Evolutionary conservation across 148 eudicot genomes (phyloP), one percentile per base, ranked within the genome.

Genomic region (Cornus kousa): DNA sequence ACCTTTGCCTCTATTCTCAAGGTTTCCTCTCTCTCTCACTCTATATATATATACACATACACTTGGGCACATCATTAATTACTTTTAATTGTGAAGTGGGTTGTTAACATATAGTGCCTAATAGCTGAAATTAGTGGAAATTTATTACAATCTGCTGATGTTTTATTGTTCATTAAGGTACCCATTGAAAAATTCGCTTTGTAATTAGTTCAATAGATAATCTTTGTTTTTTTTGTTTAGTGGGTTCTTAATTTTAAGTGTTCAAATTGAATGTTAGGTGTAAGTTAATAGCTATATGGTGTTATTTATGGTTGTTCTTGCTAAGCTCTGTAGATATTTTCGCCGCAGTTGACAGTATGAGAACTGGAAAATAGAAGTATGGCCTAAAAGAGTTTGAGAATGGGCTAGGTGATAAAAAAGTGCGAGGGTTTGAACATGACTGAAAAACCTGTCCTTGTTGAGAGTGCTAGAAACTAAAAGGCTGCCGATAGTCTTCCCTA

Each of bases 1-100:
- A 86, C 79, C 83, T 83, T 78, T 68, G 89, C 81, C 71, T 91
- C 94, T 74, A 78, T 89, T 82, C 89, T 91, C n/a, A 89, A 91
- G 94, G 94, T 91, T 12, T 57, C 10, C 32, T 55, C 35, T 64
- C n/a, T 37, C 37, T 62, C 10, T 31, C 22, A 53, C 37, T 74
- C 39, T 84, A 5, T 10, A 4, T 70, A 43, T 50, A 28, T 24
- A 32, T 66, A 32, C 22, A 8, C n/a, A 8, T 68, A 5, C 4
- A 3, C 39, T 28, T 28, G 28, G 28, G 28, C 28, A 28, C 28
- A 28, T 28, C 28, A 28, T 28, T 28, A 28, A 28, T 28, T 28
- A 28, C 28, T 28, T 28, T 0, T 28, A 28, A 28, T 28, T 16
- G 11, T 33, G 24, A 35, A 9, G 11, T 72, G 35, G 74, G 73